Percentiles rank a stretch among this genome's conserved stretches.
Evolutionary conservation across 345 rosid genomes (phyloP).

Genomic region (Crucihimalaya himalaica): DNA sequence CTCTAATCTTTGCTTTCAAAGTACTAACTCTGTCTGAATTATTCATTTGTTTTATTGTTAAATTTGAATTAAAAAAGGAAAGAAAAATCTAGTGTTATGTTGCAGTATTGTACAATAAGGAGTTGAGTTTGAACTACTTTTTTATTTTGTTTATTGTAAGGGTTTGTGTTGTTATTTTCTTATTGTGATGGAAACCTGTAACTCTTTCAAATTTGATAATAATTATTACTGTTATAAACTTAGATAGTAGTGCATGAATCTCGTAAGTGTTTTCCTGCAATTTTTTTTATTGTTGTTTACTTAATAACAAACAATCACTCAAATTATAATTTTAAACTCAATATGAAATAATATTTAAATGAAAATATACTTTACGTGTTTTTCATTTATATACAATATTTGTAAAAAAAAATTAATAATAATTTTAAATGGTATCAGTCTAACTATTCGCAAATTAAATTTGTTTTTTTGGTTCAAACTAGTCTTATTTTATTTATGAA

Average conservation of each 20-base stretch:
- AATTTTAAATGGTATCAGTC: too few species aligned
- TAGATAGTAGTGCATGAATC: neutral
- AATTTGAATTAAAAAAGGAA: neutral
- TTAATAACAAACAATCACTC: neutral
- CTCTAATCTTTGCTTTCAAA: constrained; percentile 10
- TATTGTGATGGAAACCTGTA: constrained; percentile 20
- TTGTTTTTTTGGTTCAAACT: too few species aligned
- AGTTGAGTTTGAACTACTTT: constrained; percentile 18
- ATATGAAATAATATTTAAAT: too few species aligned
- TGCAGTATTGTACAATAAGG: constrained; percentile 21
- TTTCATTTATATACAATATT: too few species aligned
- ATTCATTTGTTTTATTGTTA: neutral
- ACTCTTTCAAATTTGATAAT: constrained; percentile 25
- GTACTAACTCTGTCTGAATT: neutral
- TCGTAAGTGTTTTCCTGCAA: neutral
- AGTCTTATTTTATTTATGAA: too few species aligned
- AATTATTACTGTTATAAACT: constrained; percentile 9
- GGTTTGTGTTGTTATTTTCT: constrained; percentile 20
- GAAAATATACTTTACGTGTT: too few species aligned
- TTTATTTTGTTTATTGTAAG: neutral
- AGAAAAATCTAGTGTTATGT: constrained; percentile 5
- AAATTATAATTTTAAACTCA: neutral
- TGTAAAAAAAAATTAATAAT: too few species aligned
- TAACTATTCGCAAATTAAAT: too few species aligned
- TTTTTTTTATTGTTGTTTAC: neutral